Evolutionary conservation across 129 eudicot genomes (phyloP), one percentile per base, ranked within the genome.

Genomic region (Mikania micrantha): DNA sequence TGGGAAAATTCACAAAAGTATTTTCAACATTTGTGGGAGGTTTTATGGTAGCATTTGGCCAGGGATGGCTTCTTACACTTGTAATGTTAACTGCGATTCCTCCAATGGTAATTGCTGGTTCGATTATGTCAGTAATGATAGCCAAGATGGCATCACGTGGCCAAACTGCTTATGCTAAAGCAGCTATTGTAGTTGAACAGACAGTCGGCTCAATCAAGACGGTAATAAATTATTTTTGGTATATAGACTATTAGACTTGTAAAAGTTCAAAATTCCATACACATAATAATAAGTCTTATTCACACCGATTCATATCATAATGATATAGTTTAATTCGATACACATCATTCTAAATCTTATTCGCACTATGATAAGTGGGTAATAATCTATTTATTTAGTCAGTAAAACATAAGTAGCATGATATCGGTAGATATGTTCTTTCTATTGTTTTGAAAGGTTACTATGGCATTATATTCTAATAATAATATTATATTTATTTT

Each of bases 41-140:
- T 12, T 86, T 90, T 82, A 82, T 69, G 22, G 64, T 90, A 31
- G 86, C 96, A n/a, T 90, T 90, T 50, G 31, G 71, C 60, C 76
- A 78, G 50, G 95, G 95, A 34, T 90, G 90, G 95, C 95, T 90
- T 78, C 96, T 90, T 66, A 84, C 95, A 7, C 85, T 90, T 39
- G 90, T 86, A 60, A 69, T 90, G 90, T 56, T 90, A 53, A 12
- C 90, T 21, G 66, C 85, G 5, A 79, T 86, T 67, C 96, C 96
- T 48, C 82, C 72, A 7, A 74, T 90, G 60, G 90, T 76, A 5
- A 72, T 81, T 45, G 78, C 95, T 32, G 95, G 95, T 77, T 88
- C 67, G 44, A 1, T 76, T 50, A 84, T 86, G 88, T 68, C 96
- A 32, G 6, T 77, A 3, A 31, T 63, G 44, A 22, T 85, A 38